These are phyloP conservation scores for Lanmaoa pseudosensibilis DNA, from an alignment of 768 basidiomycete genomes.

Conservation along the genomic window DNA sequence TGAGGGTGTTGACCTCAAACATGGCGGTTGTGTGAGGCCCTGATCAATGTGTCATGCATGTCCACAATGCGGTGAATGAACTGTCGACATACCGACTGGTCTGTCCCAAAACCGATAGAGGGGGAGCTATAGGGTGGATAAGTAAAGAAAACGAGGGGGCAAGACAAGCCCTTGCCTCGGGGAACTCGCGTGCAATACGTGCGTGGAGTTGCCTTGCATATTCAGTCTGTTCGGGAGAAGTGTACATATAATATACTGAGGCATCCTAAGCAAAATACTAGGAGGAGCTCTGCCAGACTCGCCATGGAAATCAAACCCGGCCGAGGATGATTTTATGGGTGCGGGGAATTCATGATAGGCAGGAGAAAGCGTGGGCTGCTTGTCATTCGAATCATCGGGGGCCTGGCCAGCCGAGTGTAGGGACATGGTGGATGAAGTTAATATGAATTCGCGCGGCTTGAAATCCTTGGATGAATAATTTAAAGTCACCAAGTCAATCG, in stretches of 20 bases:
- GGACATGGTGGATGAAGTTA: background rate
- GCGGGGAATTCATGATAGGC: conserved; percentile 55
- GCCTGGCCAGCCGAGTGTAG: background rate
- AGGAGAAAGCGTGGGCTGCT: conserved; percentile 38
- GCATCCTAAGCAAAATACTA: background rate
- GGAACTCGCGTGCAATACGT: conserved; percentile 61
- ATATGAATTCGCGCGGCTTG: background rate
- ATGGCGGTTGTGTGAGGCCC: conserved; percentile 73
- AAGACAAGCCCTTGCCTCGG: conserved; percentile 48
- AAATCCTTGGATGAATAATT: background rate
- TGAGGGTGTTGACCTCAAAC: conserved; percentile 71
- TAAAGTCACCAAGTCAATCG: too few relatives aligned
- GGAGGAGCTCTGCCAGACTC: conserved; percentile 17
- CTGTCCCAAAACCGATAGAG: conserved; percentile 63
- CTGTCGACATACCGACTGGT: conserved; percentile 50
- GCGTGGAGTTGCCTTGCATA: conserved; percentile 60
- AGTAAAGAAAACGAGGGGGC: background rate
- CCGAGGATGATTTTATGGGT: conserved; percentile 52
- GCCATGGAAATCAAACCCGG: conserved; percentile 78
- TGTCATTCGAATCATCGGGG: background rate
- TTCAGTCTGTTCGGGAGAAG: conserved; percentile 40
- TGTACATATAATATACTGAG: conserved; percentile 63
- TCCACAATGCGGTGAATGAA: background rate
- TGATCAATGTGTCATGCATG: conserved; percentile 4
- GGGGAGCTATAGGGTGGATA: conserved; percentile 43